Conservation (phyloP, 2,329 filamentous ascomycete species). For the Acrodontium crateriforme region DNA sequence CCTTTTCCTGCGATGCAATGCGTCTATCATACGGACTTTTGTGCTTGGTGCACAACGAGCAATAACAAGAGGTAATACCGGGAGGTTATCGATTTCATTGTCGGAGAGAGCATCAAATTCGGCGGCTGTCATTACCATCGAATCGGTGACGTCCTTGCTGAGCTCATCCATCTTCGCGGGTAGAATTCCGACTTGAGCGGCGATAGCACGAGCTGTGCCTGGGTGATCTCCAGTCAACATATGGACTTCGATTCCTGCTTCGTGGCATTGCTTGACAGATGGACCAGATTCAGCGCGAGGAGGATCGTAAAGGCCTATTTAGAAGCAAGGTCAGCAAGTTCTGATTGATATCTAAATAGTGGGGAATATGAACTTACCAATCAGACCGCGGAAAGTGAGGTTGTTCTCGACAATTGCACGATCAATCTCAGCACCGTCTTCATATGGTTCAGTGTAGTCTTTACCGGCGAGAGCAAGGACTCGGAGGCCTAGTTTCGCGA, state of each 20-base stretch:
- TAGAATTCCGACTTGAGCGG: conserved; percentile 67
- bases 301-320: conserved; percentile 80
- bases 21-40: conserved; percentile 84
- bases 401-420: conserved; percentile 52
- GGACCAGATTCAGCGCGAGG: conserved; percentile 66
- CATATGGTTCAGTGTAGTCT: conserved; percentile 19
- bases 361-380: too few species aligned
- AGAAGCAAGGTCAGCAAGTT: too few species aligned
- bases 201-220: conserved; percentile 65
- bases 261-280: conserved; percentile 55
- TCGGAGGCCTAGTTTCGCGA: conserved; percentile 53
- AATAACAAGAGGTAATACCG: conserved; percentile 65
- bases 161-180: conserved; percentile 43
- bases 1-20: conserved; percentile 59
- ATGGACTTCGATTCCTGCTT: conserved; percentile 64
- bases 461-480: conserved; percentile 50
- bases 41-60: conserved; percentile 75
- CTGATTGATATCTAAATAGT: too few species aligned
- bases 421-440: conserved; percentile 23
- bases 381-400: conserved; percentile 65
- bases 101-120: conserved; percentile 39
- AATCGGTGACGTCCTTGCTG: conserved; percentile 47
- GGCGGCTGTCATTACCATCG: conserved; percentile 58
- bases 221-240: conserved; percentile 79
- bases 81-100: conserved; percentile 56